Base-by-base conservation (phyloP, 192 early-diverging fungal genomes). In the Thoreauomyces humboldtii region DNA sequence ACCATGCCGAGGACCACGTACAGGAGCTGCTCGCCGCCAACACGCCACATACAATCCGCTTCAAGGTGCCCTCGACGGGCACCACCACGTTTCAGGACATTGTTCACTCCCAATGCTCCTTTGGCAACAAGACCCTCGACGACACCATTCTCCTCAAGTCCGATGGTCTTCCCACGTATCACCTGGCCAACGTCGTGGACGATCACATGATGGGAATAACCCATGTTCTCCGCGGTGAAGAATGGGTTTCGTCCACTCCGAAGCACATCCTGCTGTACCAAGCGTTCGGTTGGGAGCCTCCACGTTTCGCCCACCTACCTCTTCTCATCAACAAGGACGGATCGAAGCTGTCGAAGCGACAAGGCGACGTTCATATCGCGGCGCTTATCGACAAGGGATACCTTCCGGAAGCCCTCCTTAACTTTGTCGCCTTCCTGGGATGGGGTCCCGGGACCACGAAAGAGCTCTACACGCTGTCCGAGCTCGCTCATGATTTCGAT, bases 111-210 rank as follows among this genome's bases (percentile, higher is more conserved):
- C 62, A 70, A 7, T 76, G 95, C 57, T 73, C 81, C 32, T 88
- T 98, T 45, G 58, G 70, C 0, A 85, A 90, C 53, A 80, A 79
- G 35, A 78, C 80, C 6, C 77, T 97, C 24, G 95, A 98, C 52
- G 95, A 98, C 76, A 81, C 86, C 7, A 87, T 98, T 46, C 61
- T 98, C 12, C 75, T 98, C 44, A 98, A 98, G 66, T 91, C 90
- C 61, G 93, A 95, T 67, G 95, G 95, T 2, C 81, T 81, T 54
- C 91, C 95, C 4, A 98, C 95, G 0, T 98, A 98, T 67, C 95
- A 98, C 62, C 77, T 98, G 35, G 95, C 95, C 0, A 94, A 93
- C 65, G 95, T 98, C 0, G 89, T 95, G 0, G 95, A 98, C 68
- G 95, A 98, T 65, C 86, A 91, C 51, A 45, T 84, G 7, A 98